These are phyloP conservation scores for Trichoderma polysporum DNA, from an alignment of 2,329 filamentous ascomycete genomes.

Conservation along the genomic window DNA sequence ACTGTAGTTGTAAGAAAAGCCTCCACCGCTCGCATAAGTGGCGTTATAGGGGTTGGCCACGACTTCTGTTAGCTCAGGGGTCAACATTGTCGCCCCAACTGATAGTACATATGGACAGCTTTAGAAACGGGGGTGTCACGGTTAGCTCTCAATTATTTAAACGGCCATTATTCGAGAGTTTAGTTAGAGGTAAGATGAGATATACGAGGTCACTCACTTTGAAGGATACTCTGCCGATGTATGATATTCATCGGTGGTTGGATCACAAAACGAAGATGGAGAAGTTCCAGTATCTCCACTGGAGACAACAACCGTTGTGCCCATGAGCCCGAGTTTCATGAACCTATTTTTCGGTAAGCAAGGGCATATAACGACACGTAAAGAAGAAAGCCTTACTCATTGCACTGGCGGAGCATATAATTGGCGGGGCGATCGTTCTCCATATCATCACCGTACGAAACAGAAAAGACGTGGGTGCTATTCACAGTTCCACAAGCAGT, in stretches of 20 bases:
- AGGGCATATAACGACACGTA: neutral
- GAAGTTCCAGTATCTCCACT: neutral
- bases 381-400: neutral
- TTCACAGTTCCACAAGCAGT: neutral
- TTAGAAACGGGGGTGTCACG: neutral
- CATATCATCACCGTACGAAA: neutral
- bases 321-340: slow-evolving; percentile 4
- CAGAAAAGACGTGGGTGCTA: neutral
- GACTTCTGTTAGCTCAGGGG: neutral
- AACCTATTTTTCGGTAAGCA: neutral
- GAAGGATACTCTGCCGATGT: neutral
- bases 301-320: neutral
- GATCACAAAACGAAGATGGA: neutral
- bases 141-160: neutral
- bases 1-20: neutral
- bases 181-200: neutral
- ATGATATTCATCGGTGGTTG: neutral
- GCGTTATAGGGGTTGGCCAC: neutral
- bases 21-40: neutral
- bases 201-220: neutral
- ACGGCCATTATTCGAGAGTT: neutral
- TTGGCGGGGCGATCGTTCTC: neutral
- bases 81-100: neutral
- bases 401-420: neutral
- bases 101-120: neutral